phyloP scores from a whole-genome alignment of 306 rosid genomes.

The Senna siamea region DNA sequence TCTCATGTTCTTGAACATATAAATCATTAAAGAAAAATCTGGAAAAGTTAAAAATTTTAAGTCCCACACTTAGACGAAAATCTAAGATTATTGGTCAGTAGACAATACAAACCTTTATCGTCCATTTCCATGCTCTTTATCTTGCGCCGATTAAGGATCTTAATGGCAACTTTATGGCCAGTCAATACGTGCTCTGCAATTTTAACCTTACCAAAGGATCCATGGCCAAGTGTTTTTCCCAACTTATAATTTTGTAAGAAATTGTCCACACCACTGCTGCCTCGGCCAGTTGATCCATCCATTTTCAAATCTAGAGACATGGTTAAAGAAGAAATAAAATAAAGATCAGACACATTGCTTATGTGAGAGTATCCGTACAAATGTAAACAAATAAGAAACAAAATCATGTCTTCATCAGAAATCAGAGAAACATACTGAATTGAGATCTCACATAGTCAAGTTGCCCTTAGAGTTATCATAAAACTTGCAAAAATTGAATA shows the following conservation, averaged over 20 bases:
- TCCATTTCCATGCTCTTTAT: conserved; percentile 83
- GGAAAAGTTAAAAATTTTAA: background rate
- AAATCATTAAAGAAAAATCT: background rate
- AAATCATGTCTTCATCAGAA: conserved; percentile 1
- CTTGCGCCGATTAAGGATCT: conserved; percentile 85
- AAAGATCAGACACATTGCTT: background rate
- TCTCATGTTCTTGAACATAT: too few species aligned
- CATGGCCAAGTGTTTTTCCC: conserved; percentile 86
- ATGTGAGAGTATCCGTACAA: conserved; percentile 7
- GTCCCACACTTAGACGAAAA: background rate
- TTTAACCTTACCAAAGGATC: conserved; percentile 87
- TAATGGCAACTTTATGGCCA: conserved; percentile 90
- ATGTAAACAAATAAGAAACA: background rate
- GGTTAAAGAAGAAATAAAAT: conserved; percentile 10
- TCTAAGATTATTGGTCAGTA: background rate
- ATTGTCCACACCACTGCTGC: conserved; percentile 54
- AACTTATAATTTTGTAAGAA: conserved; percentile 71
- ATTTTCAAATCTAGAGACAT: conserved; percentile 49
- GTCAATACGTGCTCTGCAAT: conserved; percentile 85
- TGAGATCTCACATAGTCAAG: background rate
- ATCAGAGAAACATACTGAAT: conserved; percentile 31
- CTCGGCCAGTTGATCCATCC: conserved; percentile 55
- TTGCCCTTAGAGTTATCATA: too few species aligned
- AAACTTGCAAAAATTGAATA: too few species aligned
- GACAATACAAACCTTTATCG: conserved; percentile 68